Conservation (phyloP, 2,329 filamentous ascomycete species). For the Corinectria fuckeliana region DNA sequence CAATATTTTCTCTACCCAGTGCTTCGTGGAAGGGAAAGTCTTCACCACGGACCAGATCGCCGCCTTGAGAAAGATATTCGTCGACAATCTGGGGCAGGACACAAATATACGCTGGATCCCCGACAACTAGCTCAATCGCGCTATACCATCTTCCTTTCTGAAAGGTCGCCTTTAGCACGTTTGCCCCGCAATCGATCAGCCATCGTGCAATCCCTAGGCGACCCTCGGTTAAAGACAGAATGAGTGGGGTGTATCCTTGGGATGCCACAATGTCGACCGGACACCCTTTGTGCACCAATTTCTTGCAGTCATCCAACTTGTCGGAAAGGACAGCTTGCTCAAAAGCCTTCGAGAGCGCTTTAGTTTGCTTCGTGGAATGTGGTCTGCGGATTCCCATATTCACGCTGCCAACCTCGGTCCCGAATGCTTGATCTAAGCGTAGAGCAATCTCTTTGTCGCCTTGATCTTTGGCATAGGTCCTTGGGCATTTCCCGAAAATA, state of each 20-base stretch:
- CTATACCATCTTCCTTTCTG: rapidly evolving
- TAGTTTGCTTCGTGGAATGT: background rate
- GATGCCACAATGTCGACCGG: background rate
- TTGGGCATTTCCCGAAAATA: background rate
- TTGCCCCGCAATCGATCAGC: slow-evolving; percentile 36
- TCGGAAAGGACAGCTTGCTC: background rate
- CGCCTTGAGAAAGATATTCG: background rate
- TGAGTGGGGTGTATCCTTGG: background rate
- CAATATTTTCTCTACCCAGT: background rate
- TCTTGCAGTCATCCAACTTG: slow-evolving; percentile 35
- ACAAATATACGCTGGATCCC: rapidly evolving
- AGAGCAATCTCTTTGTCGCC: background rate
- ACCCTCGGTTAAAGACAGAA: background rate
- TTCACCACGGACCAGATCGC: background rate
- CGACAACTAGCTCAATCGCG: background rate
- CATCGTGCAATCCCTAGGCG: background rate
- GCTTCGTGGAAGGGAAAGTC: slow-evolving; percentile 2
- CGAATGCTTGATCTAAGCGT: background rate
- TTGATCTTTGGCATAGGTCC: background rate
- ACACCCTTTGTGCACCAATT: background rate
- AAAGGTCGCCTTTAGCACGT: slow-evolving; percentile 24
- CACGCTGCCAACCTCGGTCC: background rate
- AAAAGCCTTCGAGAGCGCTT: background rate
- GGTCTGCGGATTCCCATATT: rapidly evolving
- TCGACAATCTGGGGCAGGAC: background rate